Evolutionary conservation across 1,284 basidiomycete genomes (phyloP).

Genomic region (Salmacisia buchloeana): DNA sequence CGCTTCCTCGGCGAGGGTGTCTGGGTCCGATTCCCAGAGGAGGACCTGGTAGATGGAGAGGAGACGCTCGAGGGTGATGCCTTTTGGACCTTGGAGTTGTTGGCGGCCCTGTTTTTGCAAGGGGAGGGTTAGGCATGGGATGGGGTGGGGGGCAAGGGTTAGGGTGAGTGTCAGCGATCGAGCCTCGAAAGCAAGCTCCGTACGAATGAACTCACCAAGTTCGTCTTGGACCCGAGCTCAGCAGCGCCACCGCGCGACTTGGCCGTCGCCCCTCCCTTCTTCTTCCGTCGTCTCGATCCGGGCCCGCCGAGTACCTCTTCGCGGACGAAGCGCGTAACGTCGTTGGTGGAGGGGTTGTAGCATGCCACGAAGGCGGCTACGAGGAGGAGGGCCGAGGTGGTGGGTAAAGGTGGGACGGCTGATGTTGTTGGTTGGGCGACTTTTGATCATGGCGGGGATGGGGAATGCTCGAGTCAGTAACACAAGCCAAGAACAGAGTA

Average conservation of each 20-base stretch:
- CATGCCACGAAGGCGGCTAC: constrained; percentile 78
- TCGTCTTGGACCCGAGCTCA: constrained; percentile 47
- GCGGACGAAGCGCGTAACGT: constrained; percentile 53
- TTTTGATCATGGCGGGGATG: too few relatives aligned
- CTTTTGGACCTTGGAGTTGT: constrained; percentile 69
- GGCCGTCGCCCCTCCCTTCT: constrained; percentile 66
- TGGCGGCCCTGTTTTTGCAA: constrained; percentile 59
- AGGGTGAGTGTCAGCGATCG: too few relatives aligned
- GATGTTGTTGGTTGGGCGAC: constrained; percentile 16
- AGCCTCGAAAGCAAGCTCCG: neutral
- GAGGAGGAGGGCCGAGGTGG: constrained; percentile 62
- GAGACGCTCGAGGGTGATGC: constrained; percentile 76
- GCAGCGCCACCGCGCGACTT: constrained; percentile 61
- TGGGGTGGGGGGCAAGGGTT: neutral
- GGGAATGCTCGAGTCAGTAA: too few relatives aligned
- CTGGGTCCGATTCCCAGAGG: constrained; percentile 71
- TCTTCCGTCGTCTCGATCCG: constrained; percentile 7
- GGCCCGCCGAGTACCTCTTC: constrained; percentile 20
- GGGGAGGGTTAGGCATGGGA: neutral
- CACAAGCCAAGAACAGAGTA: too few relatives aligned
- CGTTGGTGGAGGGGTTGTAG: constrained; percentile 75
- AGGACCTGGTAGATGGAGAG: constrained; percentile 76
- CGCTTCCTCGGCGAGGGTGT: constrained; percentile 31
- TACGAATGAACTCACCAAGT: constrained; percentile 25
- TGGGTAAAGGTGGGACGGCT: neutral